Evolutionary conservation across 129 eudicot genomes (phyloP).

Genomic region (Pseudognaphalium luteoalbum): DNA sequence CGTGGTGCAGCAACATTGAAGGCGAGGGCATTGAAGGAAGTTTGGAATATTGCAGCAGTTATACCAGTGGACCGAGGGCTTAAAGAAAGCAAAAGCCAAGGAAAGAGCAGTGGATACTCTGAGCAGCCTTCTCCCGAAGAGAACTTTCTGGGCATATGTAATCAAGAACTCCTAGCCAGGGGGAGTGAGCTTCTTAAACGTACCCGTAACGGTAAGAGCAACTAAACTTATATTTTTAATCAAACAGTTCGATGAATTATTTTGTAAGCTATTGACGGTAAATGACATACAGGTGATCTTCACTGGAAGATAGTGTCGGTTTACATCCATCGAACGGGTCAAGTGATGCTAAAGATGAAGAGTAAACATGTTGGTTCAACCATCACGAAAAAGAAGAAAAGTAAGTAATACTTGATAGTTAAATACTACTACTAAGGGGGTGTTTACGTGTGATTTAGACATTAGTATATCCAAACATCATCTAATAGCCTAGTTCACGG

Average conservation of each 20-base stretch:
- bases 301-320: constrained; percentile 95
- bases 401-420: constrained; percentile 31
- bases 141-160: constrained; percentile 76
- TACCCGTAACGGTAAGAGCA: constrained; percentile 73
- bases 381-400: constrained; percentile 92
- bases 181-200: constrained; percentile 94
- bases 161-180: constrained; percentile 83
- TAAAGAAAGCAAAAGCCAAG: constrained; percentile 47
- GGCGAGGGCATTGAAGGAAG: constrained; percentile 93
- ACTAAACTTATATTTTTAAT: not conserved
- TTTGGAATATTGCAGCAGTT: constrained; percentile 90
- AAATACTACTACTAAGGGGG: too few species aligned
- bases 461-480: not conserved
- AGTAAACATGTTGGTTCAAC: constrained; percentile 84
- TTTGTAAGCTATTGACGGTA: not conserved
- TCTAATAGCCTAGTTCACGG: not conserved
- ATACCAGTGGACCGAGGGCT: constrained; percentile 77
- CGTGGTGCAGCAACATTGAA: constrained; percentile 96
- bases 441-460: too few species aligned
- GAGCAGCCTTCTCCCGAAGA: constrained; percentile 67
- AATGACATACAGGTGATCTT: constrained; percentile 65
- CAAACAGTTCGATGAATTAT: too few species aligned
- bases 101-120: constrained; percentile 29
- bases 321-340: constrained; percentile 80
- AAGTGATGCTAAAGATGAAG: constrained; percentile 98